Percentiles rank a stretch among this genome's conserved stretches.
Conservation (phyloP, 2,329 filamentous ascomycete species). For the Apiospora rasikravindrae region DNA sequence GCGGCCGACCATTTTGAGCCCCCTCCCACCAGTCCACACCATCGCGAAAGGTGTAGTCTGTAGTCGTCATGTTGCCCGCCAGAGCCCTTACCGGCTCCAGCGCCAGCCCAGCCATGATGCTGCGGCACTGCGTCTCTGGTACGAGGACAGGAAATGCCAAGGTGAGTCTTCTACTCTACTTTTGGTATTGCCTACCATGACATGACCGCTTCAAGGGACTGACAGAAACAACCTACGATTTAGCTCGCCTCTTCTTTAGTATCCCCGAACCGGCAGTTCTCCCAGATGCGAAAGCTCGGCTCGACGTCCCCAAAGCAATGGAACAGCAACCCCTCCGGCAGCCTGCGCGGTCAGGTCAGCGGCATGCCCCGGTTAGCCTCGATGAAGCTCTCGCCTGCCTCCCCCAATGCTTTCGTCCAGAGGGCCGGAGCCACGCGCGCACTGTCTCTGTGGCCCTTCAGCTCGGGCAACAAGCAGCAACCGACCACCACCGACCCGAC, state of each 20-base stretch:
- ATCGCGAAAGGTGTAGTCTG: background rate
- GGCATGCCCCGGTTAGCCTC: constrained; percentile 24
- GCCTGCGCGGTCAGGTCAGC: constrained; percentile 22
- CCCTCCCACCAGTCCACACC: background rate
- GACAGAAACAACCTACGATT: background rate
- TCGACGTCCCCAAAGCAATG: constrained; percentile 19
- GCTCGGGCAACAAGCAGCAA: constrained; percentile 34
- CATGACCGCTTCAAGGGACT: background rate
- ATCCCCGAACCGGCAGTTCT: constrained; percentile 25
- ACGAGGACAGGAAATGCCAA: background rate
- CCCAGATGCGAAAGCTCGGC: constrained; percentile 24
- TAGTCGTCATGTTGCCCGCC: constrained; percentile 19
- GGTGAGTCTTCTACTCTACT: background rate
- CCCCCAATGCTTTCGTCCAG: constrained; percentile 33
- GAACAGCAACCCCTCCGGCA: constrained; percentile 19
- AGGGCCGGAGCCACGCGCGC: constrained; percentile 37
- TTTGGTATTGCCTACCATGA: too few species aligned
- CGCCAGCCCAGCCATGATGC: constrained; percentile 16
- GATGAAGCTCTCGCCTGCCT: background rate
- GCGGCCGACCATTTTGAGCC: background rate
- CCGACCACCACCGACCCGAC: constrained; percentile 22
- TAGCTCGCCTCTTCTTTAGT: constrained; percentile 1
- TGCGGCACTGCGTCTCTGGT: constrained; percentile 3
- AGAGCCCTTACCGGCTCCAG: constrained; percentile 10
- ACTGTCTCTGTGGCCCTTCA: constrained; percentile 39